Percentiles rank a stretch among this genome's conserved stretches.
Evolutionary conservation across 2,329 filamentous ascomycete species (phyloP).

Genomic region (Ceratocystis destructans): DNA sequence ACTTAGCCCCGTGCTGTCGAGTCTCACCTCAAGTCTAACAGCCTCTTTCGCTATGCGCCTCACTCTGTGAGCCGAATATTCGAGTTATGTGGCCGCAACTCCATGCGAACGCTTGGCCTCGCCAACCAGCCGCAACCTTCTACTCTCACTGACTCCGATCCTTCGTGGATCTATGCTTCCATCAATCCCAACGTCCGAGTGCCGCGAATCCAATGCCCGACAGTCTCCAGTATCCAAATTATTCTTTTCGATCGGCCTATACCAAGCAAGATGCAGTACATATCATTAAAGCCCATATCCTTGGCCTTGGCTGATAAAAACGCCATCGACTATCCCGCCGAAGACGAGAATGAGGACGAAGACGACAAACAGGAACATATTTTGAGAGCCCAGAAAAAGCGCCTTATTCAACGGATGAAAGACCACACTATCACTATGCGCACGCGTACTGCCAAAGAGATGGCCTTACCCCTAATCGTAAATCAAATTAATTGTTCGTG

Average conservation of each 20-base stretch:
- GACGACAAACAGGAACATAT: conserved; percentile 52
- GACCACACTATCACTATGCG: conserved; percentile 74
- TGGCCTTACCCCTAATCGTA: conserved; percentile 64
- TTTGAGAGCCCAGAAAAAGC: conserved; percentile 45
- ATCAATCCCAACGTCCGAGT: conserved; percentile 37
- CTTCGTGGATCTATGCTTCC: conserved; percentile 53
- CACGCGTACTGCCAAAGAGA: conserved; percentile 66
- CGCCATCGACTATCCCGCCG: conserved; percentile 26
- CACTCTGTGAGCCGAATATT: conserved; percentile 71
- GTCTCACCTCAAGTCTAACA: conserved; percentile 69
- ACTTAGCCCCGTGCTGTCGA: conserved; percentile 63
- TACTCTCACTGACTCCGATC: conserved; percentile 41
- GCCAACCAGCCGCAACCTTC: conserved; percentile 48
- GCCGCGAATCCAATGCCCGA: conserved; percentile 62
- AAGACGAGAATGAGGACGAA: conserved; percentile 54
- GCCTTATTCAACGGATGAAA: conserved; percentile 72
- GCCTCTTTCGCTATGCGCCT: conserved; percentile 67
- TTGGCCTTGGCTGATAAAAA: conserved; percentile 67
- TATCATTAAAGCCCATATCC: conserved; percentile 79
- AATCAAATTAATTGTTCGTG: conserved; percentile 94
- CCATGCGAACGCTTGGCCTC: conserved; percentile 74
- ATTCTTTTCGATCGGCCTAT: conserved; percentile 79
- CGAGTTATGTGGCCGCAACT: conserved; percentile 66
- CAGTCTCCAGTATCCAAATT: conserved; percentile 64
- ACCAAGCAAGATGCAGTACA: conserved; percentile 86